These are phyloP conservation scores for Pseudogymnoascus destructans DNA, from an alignment of 2,329 filamentous ascomycete genomes.

Conservation along the genomic window DNA sequence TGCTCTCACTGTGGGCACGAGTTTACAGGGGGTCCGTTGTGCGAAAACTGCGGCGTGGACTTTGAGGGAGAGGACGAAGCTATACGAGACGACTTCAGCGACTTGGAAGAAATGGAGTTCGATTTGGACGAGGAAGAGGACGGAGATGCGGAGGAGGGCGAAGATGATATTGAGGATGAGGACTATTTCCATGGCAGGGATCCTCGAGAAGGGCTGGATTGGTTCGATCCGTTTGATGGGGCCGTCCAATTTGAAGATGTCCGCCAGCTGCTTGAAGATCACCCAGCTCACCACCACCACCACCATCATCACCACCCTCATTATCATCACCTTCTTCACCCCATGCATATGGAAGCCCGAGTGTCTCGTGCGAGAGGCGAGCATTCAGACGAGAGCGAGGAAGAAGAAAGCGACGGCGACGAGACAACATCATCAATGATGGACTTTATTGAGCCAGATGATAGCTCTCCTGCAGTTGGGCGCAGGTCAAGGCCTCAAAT, in stretches of 20 bases:
- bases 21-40: conserved; percentile 43
- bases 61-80: conserved; percentile 30
- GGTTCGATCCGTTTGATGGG: not conserved
- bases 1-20: conserved; percentile 52
- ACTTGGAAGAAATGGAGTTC: conserved; percentile 30
- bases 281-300: conserved; percentile 10
- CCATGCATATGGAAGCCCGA: not conserved
- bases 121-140: conserved; percentile 25
- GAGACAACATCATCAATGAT: conserved; percentile 13
- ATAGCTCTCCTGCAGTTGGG: not conserved
- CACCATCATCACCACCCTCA: conserved; percentile 10
- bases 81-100: conserved; percentile 32
- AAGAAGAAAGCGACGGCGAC: conserved; percentile 9
- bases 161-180: not conserved
- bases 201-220: not conserved
- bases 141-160: conserved; percentile 12
- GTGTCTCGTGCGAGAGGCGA: conserved; percentile 15
- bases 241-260: not conserved
- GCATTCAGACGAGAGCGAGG: conserved; percentile 1
- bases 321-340: not conserved
- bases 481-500: conserved; percentile 8
- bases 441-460: conserved; percentile 11
- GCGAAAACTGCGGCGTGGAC: conserved; percentile 41
- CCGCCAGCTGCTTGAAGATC: not conserved
- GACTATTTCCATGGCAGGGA: conserved; percentile 6